Percentiles rank a stretch among this genome's conserved stretches.
Evolutionary conservation across 805 yeast species (phyloP).

Genomic region (Metschnikowia kunwiensis): DNA sequence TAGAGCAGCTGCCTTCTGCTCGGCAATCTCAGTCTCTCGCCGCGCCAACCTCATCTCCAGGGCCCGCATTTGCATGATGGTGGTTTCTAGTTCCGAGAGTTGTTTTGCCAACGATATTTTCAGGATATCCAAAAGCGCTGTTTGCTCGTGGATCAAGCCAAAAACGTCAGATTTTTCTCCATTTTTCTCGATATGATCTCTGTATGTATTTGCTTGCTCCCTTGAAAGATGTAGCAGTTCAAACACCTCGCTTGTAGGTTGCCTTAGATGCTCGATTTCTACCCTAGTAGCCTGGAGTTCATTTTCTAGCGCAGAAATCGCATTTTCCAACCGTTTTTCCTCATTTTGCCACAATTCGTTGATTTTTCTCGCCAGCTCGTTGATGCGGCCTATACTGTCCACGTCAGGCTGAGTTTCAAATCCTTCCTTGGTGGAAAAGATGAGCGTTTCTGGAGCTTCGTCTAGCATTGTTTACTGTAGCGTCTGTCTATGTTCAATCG

Average conservation of each 20-base stretch:
- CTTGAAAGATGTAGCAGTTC: conserved; percentile 20
- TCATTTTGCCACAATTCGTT: conserved; percentile 26
- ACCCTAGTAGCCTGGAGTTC: conserved; percentile 15
- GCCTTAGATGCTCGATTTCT: conserved; percentile 23
- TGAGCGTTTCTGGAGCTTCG: conserved; percentile 32
- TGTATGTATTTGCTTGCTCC: conserved; percentile 23
- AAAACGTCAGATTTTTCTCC: conserved; percentile 20
- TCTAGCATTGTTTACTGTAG: conserved; percentile 23
- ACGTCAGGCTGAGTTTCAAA: conserved; percentile 53
- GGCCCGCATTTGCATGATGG: conserved; percentile 35
- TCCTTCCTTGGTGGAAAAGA: conserved; percentile 44
- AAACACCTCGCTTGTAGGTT: conserved; percentile 21
- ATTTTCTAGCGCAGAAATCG: conserved; percentile 10
- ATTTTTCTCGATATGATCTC: conserved; percentile 1
- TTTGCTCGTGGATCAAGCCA: conserved; percentile 25
- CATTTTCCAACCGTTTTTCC: conserved; percentile 17
- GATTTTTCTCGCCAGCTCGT: conserved; percentile 33
- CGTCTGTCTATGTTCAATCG: not conserved
- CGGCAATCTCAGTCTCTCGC: conserved; percentile 36
- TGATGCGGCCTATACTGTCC: conserved; percentile 43
- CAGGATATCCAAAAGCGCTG: conserved; percentile 39
- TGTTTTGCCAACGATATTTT: conserved; percentile 52
- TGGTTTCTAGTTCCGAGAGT: conserved; percentile 47
- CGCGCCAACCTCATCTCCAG: conserved; percentile 35
- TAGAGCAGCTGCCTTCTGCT: conserved; percentile 27